Percentiles rank a stretch among this genome's conserved stretches.
These are phyloP conservation scores for Salicornia ramosissima DNA, from an alignment of 148 eudicot species.

Conservation along the genomic window DNA sequence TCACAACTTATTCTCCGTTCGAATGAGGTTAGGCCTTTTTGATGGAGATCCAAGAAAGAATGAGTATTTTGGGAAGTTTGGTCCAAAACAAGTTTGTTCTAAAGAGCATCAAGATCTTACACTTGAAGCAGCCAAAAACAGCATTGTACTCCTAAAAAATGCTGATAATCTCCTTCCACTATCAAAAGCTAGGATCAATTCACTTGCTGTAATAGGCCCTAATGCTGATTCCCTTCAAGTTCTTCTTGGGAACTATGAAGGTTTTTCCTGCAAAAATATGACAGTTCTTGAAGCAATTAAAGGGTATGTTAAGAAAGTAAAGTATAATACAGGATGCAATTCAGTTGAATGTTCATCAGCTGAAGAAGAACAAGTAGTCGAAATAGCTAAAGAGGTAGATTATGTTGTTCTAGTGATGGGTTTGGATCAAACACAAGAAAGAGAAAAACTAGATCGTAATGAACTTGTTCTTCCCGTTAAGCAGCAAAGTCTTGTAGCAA, in stretches of 20 bases:
- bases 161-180: conserved; percentile 41
- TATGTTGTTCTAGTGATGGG: conserved; percentile 52
- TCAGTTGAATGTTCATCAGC: conserved; percentile 34
- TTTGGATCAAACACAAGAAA: conserved; percentile 47
- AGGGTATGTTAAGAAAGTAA: conserved; percentile 25
- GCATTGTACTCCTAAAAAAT: conserved; percentile 62
- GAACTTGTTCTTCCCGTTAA: conserved; percentile 45
- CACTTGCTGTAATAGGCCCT: conserved; percentile 58
- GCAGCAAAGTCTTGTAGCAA: conserved; percentile 38
- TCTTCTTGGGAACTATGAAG: conserved; percentile 62
- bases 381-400: conserved; percentile 38
- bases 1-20: conserved; percentile 42
- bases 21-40: conserved; percentile 62
- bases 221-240: conserved; percentile 45
- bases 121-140: conserved; percentile 54
- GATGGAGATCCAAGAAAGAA: conserved; percentile 38
- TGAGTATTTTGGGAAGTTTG: conserved; percentile 34
- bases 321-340: conserved; percentile 46
- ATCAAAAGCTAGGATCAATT: conserved; percentile 28
- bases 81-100: conserved; percentile 50
- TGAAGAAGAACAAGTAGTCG: conserved; percentile 24
- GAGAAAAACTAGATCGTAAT: conserved; percentile 42
- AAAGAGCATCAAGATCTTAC: conserved; percentile 48
- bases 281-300: conserved; percentile 45
- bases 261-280: conserved; percentile 44